Evolutionary conservation across 2,329 filamentous ascomycete species (phyloP), one percentile per base, ranked within the genome.

Genomic region (Fusarium annulatum): DNA sequence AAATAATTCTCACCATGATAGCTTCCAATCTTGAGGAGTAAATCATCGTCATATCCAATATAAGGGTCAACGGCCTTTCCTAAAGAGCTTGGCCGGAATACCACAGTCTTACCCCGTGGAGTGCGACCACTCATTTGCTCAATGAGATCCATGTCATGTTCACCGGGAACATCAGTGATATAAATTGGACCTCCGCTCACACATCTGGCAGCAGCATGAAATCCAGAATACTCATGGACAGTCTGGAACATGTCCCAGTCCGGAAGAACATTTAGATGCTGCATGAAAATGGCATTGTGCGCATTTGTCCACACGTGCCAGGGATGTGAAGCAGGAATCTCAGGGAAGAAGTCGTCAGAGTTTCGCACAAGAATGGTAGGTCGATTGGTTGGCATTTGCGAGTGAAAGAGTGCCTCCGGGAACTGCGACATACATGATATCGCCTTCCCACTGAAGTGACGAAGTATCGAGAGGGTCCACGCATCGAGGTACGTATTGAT

Each of bases 281-380:
- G 91, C 4, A 93, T 95, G 19, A 98, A 85, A 2, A 98, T 86
- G 38, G 90, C 88, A 80, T 97, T 98, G 82, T 98, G 93, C 0
- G 96, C 96, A 79, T 98, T 99, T 72, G 92, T 90, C 86, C 97
- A 99, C 41, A 98, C 88, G 81, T 99, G 96, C 96, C 96, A 99
- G 0, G 95, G 90, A 71, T 99, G 96, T 11, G 93, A 94, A 1
- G 90, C 88, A 1, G 92, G 89, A 8, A 95, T 88, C 49, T 95
- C 90, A 0, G 96, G 96, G 81, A 97, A 98, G 86, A 95, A 99
- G 82, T 98, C 93, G 72, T 92, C 95, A 2, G 94, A 97, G 82
- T 97, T 98, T 52, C 96, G 92, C 23, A 95, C 88, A 1, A 95
- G 85, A 30, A 97, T 87, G 1, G 90, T 86, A 0, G 94, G 93